A percentile compares a stretch with the other conserved stretches of the same genome.
Conservation (phyloP, 2,329 filamentous ascomycete genomes). For the Nemania sp. region DNA sequence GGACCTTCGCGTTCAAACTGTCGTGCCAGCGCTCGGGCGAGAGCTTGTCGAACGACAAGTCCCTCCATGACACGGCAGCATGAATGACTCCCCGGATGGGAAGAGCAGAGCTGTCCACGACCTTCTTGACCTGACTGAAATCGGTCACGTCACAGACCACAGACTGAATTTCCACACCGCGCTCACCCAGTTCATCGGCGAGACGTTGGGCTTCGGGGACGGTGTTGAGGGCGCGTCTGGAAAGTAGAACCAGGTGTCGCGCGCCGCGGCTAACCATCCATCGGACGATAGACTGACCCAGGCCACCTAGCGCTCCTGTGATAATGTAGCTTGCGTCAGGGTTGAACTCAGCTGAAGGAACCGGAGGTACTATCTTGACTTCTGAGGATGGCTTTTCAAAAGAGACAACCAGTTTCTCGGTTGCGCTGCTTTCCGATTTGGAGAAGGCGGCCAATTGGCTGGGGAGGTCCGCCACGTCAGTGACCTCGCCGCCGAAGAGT, state of each 20-base stretch:
- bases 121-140: not conserved
- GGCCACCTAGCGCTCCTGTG: constrained; percentile 19
- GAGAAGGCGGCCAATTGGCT: not conserved
- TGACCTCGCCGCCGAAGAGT: not conserved
- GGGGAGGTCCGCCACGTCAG: not conserved
- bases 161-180: not conserved
- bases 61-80: not conserved
- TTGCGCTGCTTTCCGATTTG: not conserved
- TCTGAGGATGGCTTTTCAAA: not conserved
- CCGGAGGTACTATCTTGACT: not conserved
- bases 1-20: constrained; percentile 34
- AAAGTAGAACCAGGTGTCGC: constrained; percentile 31
- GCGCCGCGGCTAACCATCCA: constrained; percentile 29
- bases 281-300: constrained; percentile 17
- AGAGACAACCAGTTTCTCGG: not conserved
- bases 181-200: not conserved
- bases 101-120: not conserved
- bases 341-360: constrained; percentile 10
- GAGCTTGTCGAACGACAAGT: constrained; percentile 17
- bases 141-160: not conserved
- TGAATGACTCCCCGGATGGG: not conserved
- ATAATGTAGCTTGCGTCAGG: constrained; percentile 16
- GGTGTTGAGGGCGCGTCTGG: constrained; percentile 16
- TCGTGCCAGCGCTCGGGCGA: constrained; percentile 26
- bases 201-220: constrained; percentile 5